phyloP scores from a whole-genome alignment of 441 rosid species.

The Erodium trifolium region DNA sequence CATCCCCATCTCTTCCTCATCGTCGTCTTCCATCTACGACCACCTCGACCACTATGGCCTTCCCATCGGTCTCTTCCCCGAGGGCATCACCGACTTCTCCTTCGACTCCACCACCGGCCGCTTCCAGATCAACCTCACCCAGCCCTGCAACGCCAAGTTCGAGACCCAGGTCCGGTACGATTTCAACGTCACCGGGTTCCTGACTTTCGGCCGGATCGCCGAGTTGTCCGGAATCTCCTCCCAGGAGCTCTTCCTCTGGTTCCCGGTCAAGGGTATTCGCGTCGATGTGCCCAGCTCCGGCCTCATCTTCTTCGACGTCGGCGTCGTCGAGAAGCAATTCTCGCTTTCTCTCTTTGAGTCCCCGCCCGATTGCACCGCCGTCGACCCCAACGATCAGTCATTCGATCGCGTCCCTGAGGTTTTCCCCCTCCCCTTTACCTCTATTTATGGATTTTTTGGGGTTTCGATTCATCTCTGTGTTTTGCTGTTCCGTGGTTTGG shows the following conservation, averaged over 20 bases:
- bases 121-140: slow-evolving; percentile 59
- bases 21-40: slow-evolving; percentile 43
- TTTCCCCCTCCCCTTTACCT: not conserved
- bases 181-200: slow-evolving; percentile 50
- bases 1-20: not conserved
- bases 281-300: slow-evolving; percentile 88
- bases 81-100: slow-evolving; percentile 49
- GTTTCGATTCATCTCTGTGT: not conserved
- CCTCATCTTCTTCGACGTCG: slow-evolving; percentile 78
- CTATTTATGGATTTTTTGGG: not conserved
- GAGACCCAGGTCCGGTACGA: slow-evolving; percentile 81
- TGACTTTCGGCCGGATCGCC: slow-evolving; percentile 46
- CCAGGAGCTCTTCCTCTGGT: slow-evolving; percentile 81
- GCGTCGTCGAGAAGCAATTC: slow-evolving; percentile 72
- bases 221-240: slow-evolving; percentile 57
- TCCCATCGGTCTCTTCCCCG: slow-evolving; percentile 81
- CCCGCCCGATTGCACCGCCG: slow-evolving; percentile 60
- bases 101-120: slow-evolving; percentile 39
- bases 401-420: slow-evolving; percentile 12
- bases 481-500: not conserved
- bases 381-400: slow-evolving; percentile 11
- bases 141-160: slow-evolving; percentile 76
- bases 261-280: slow-evolving; percentile 69
- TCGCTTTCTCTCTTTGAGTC: slow-evolving; percentile 77
- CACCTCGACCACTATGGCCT: slow-evolving; percentile 50